Conservation (phyloP, 1,284 basidiomycete genomes). For the Microbotryum scabiosae region DNA sequence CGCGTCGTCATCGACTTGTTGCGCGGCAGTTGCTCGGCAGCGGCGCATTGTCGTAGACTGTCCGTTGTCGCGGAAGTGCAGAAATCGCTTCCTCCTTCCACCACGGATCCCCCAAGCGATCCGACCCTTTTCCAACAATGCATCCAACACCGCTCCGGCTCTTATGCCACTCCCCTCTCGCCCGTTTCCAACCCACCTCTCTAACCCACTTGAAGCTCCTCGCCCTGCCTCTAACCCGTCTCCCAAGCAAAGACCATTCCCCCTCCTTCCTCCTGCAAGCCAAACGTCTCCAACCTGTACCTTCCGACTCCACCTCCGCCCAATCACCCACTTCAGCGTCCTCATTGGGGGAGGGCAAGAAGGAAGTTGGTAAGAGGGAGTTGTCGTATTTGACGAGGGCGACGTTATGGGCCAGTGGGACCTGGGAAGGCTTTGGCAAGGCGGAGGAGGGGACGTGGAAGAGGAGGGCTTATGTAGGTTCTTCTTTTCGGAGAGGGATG, state of each 20-base stretch:
- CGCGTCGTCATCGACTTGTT: too few species aligned
- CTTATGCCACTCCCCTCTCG: neutral
- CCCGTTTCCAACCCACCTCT: neutral
- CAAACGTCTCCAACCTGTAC: neutral
- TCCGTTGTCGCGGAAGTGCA: too few species aligned
- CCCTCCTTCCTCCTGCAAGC: conserved; percentile 25
- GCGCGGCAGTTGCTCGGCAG: too few species aligned
- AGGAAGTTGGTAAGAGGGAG: neutral
- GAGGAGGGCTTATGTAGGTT: conserved; percentile 26
- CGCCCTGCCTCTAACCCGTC: conserved; percentile 21
- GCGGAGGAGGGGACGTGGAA: conserved; percentile 30
- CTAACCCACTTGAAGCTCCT: conserved; percentile 13
- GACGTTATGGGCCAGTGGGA: conserved; percentile 29
- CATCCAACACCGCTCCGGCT: neutral
- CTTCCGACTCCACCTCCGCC: too few species aligned
- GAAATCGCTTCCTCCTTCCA: too few species aligned
- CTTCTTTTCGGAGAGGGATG: neutral
- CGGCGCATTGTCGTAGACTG: too few species aligned
- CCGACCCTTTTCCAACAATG: too few species aligned
- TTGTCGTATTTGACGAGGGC: conserved; percentile 12
- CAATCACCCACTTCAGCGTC: too few species aligned
- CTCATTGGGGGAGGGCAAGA: neutral
- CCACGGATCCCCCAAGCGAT: too few species aligned
- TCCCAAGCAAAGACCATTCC: neutral
- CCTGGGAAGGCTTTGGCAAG: conserved; percentile 30